Percentiles rank a stretch among this genome's conserved stretches.
Conservation (phyloP, 2,329 filamentous ascomycete species). For the Scolecobasidium constrictum region DNA sequence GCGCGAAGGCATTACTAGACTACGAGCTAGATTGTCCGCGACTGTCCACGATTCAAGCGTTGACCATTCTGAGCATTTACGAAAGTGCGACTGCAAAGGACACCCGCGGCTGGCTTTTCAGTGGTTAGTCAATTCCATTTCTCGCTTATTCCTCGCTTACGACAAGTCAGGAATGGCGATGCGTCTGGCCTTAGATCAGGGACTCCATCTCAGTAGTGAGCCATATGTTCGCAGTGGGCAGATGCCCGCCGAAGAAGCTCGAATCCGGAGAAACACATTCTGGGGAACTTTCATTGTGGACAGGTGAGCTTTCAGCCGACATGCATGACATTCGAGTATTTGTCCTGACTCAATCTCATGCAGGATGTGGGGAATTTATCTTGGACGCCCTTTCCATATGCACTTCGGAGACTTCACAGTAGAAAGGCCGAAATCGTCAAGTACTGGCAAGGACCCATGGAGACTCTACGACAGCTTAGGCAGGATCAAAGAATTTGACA, state of each 20-base stretch:
- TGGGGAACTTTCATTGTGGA: neutral
- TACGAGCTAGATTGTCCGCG: slow-evolving; percentile 16
- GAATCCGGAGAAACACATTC: neutral
- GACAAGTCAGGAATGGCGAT: neutral
- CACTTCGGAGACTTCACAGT: no score
- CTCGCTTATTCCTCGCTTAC: no score
- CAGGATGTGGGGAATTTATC: no score
- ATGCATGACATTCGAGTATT: no score
- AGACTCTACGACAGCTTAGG: no score
- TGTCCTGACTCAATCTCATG: no score
- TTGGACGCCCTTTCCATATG: no score
- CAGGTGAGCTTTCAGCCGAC: no score
- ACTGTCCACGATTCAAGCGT: slow-evolving; percentile 15
- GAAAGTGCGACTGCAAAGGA: slow-evolving; percentile 15
- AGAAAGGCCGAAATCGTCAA: no score
- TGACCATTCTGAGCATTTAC: slow-evolving; percentile 15
- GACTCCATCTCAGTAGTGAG: neutral
- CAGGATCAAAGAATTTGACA: no score
- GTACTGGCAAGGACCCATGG: no score
- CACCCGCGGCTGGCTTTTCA: slow-evolving; percentile 17
- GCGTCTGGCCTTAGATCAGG: neutral
- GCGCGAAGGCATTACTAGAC: slow-evolving; percentile 16
- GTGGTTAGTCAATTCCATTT: no score
- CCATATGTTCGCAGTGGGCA: neutral
- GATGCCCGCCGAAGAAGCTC: neutral